Conservation (phyloP, 116 monocot genomes). For the Papilionanthe hybrid region DNA sequence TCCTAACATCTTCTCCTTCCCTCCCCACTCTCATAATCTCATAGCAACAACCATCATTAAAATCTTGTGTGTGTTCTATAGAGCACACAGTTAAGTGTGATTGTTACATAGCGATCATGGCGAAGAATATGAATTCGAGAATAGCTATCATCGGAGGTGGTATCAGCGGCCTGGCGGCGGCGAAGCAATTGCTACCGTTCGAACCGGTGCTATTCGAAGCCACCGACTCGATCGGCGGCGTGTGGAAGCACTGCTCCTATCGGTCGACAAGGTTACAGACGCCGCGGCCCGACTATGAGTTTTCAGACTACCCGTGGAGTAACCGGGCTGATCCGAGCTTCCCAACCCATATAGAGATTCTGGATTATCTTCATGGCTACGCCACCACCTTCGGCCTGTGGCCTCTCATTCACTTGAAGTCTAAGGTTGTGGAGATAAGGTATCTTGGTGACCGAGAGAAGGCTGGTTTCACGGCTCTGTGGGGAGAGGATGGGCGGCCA, state of each 20-base stretch:
- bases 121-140: conserved; percentile 8
- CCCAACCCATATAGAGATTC: conserved; percentile 66
- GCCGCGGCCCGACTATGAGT: conserved; percentile 90
- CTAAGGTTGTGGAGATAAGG: conserved; percentile 57
- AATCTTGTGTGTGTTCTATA: not conserved
- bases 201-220: conserved; percentile 85
- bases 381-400: conserved; percentile 69
- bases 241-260: conserved; percentile 79
- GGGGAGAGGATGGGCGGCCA: conserved; percentile 33
- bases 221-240: conserved; percentile 69
- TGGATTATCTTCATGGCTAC: conserved; percentile 77
- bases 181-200: conserved; percentile 50
- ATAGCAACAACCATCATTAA: not conserved
- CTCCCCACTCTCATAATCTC: not conserved
- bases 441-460: conserved; percentile 37
- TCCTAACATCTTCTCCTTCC: not conserved
- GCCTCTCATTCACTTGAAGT: conserved; percentile 43
- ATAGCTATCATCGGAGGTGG: conserved; percentile 82
- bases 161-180: conserved; percentile 79
- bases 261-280: conserved; percentile 79
- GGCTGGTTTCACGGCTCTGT: conserved; percentile 36
- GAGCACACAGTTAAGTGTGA: too few species aligned
- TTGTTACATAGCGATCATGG: not conserved
- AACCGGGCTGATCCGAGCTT: conserved; percentile 56
- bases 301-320: conserved; percentile 83